Percentiles rank a stretch among this genome's conserved stretches.
Conservation (phyloP, 2,329 filamentous ascomycete genomes). For the Penicillium sp. region DNA sequence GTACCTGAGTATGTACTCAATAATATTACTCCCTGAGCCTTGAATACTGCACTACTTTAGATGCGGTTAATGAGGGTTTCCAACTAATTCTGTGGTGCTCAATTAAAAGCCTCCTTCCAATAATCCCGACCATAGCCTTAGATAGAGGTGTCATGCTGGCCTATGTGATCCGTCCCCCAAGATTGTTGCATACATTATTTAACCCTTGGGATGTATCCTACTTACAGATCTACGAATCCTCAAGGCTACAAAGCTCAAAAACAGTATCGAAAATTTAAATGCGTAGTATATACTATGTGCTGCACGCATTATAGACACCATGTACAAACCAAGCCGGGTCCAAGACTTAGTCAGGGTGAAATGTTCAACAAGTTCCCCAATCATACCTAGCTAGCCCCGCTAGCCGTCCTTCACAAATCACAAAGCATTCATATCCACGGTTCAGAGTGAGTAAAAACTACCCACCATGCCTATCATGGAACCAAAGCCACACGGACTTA, state of each 20-base stretch:
- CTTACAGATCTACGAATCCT: neutral
- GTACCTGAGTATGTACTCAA: too few species aligned
- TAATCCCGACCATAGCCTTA: too few species aligned
- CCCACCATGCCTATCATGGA: neutral
- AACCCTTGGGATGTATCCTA: neutral
- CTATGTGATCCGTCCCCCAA: too few species aligned
- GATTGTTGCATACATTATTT: neutral
- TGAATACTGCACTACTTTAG: too few species aligned
- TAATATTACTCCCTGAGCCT: too few species aligned
- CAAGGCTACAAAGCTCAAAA: neutral
- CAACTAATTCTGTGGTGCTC: too few species aligned
- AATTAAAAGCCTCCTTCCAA: too few species aligned
- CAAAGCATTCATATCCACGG: slow-evolving; percentile 5
- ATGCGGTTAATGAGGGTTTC: too few species aligned
- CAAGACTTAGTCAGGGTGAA: slow-evolving; percentile 10
- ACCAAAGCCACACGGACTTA: neutral
- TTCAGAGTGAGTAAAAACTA: neutral
- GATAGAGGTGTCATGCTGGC: too few species aligned
- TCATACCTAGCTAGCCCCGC: slow-evolving; percentile 12
- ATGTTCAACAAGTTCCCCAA: slow-evolving; percentile 8
- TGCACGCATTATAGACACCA: slow-evolving; percentile 16
- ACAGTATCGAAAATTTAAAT: slow-evolving; percentile 1
- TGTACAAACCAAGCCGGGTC: slow-evolving; percentile 18
- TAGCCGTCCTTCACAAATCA: slow-evolving; percentile 11
- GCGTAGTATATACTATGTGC: slow-evolving; percentile 14